A percentile compares a stretch with the other conserved stretches of the same genome.
These are phyloP conservation scores for Myotisia sp. DNA, from an alignment of 2,329 filamentous ascomycete genomes.

Conservation along the genomic window DNA sequence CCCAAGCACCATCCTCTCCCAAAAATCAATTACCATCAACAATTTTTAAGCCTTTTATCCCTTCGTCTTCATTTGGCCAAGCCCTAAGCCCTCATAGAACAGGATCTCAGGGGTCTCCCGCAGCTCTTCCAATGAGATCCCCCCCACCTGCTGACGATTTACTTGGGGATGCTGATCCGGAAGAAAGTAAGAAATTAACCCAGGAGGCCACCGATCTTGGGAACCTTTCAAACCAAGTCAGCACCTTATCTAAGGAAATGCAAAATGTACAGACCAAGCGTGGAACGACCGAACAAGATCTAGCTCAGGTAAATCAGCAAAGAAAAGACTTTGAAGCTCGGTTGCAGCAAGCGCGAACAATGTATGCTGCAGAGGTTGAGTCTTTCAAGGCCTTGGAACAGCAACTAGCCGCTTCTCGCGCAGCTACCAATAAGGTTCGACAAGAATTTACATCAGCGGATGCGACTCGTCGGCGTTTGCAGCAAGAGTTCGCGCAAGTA, in stretches of 20 bases:
- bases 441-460: conserved; percentile 73
- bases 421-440: conserved; percentile 72
- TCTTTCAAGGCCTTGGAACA: conserved; percentile 75
- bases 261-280: conserved; percentile 81
- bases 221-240: conserved; percentile 90
- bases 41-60: conserved; percentile 79
- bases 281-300: conserved; percentile 60
- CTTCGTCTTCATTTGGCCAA: conserved; percentile 83
- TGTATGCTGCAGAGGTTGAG: conserved; percentile 89
- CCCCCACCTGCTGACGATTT: conserved; percentile 60
- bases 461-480: conserved; percentile 63
- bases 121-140: conserved; percentile 23
- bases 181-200: conserved; percentile 74
- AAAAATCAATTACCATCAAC: conserved; percentile 26
- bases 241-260: conserved; percentile 82
- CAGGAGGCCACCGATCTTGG: conserved; percentile 84
- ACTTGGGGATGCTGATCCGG: conserved; percentile 77
- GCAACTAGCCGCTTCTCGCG: conserved; percentile 58
- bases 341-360: conserved; percentile 65
- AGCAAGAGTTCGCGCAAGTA: conserved; percentile 67
- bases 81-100: conserved; percentile 64
- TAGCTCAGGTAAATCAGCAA: conserved; percentile 67
- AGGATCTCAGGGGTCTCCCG: conserved; percentile 31
- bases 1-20: conserved; percentile 38
- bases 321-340: conserved; percentile 89